Conservation (phyloP, 106 monocot species). For the Dioscorea alata region DNA sequence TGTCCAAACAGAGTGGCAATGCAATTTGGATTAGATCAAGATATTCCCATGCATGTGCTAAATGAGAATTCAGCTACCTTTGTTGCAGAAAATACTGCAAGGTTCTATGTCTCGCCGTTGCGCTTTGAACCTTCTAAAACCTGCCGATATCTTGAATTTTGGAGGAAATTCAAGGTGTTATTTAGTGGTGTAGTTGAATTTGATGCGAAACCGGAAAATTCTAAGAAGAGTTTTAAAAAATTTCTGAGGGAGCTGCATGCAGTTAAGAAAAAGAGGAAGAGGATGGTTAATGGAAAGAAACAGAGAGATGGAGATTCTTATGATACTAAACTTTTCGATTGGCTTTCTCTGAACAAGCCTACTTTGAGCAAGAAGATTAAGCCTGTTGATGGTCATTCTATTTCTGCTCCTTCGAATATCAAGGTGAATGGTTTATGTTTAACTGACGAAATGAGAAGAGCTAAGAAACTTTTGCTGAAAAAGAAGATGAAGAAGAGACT, state of each 20-base stretch:
- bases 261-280: no score
- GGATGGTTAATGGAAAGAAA: slow-evolving; percentile 10
- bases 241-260: not conserved
- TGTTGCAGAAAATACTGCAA: slow-evolving; percentile 15
- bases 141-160: slow-evolving; percentile 27
- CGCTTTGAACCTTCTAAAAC: slow-evolving; percentile 43
- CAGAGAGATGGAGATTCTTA: slow-evolving; percentile 9
- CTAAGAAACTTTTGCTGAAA: not conserved
- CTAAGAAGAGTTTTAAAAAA: slow-evolving; percentile 5
- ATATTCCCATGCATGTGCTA: slow-evolving; percentile 35
- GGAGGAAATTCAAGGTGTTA: slow-evolving; percentile 16
- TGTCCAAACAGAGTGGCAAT: slow-evolving; percentile 56
- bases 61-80: slow-evolving; percentile 28
- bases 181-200: slow-evolving; percentile 2
- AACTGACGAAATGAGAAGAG: not conserved
- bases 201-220: not conserved
- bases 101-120: slow-evolving; percentile 42
- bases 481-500: not conserved
- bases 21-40: slow-evolving; percentile 84
- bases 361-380: not conserved
- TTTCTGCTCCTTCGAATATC: not conserved
- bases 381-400: not conserved
- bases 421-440: no score
- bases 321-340: slow-evolving; percentile 11
- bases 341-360: not conserved